Conservation (phyloP, 2,329 filamentous ascomycete species). For the Trichoderma sp. region DNA sequence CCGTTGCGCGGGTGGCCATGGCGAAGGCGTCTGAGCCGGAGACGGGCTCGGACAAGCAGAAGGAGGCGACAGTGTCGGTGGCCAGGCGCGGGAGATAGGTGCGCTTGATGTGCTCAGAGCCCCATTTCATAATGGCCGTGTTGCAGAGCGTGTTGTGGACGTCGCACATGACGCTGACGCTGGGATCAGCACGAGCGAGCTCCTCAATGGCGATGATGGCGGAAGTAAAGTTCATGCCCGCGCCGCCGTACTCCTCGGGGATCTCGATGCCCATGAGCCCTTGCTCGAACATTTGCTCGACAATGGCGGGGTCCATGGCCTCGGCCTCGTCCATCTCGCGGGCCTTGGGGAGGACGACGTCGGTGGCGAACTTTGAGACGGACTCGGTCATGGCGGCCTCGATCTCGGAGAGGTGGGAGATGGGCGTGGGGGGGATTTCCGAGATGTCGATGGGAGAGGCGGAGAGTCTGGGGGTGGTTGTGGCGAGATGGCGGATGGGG, state of each 20-base stretch:
- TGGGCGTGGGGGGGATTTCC: slow-evolving; percentile 83
- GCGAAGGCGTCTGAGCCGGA: slow-evolving; percentile 97
- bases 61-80: slow-evolving; percentile 85
- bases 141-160: slow-evolving; percentile 99
- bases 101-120: slow-evolving; percentile 71
- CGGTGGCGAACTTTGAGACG: slow-evolving; percentile 85
- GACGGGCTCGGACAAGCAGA: slow-evolving; percentile 88
- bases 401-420: slow-evolving; percentile 86
- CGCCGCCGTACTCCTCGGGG: slow-evolving; percentile 92
- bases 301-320: slow-evolving; percentile 80
- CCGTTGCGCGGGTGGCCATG: slow-evolving; percentile 82
- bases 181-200: slow-evolving; percentile 88
- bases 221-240: slow-evolving; percentile 97
- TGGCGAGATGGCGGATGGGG: slow-evolving; percentile 56
- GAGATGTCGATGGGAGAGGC: slow-evolving; percentile 57
- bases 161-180: slow-evolving; percentile 90
- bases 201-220: slow-evolving; percentile 98
- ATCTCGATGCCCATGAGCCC: slow-evolving; percentile 97
- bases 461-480: slow-evolving; percentile 53
- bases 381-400: slow-evolving; percentile 86
- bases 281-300: slow-evolving; percentile 95
- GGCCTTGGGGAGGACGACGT: slow-evolving; percentile 84
- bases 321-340: slow-evolving; percentile 98
- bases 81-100: slow-evolving; percentile 87
- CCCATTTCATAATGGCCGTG: slow-evolving; percentile 85